Percentiles rank a stretch among this genome's conserved stretches.
Conservation (phyloP, 139 green algal genomes). For the Volvox africanus region DNA sequence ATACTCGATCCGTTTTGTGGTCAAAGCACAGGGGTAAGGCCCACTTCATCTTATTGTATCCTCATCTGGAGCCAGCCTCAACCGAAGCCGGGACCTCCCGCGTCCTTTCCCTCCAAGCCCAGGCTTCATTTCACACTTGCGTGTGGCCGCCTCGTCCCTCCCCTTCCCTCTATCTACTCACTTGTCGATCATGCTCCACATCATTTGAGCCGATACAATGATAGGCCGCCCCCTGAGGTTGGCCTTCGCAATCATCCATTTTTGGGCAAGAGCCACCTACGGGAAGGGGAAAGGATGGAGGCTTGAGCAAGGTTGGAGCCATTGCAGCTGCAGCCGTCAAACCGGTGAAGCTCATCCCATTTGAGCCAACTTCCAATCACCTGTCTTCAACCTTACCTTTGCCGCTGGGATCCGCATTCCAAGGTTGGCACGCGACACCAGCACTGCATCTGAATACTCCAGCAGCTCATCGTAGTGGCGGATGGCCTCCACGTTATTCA, state of each 20-base stretch:
- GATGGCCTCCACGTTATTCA: constrained; percentile 74
- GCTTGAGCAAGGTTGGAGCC: no score
- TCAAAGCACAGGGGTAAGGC: no score
- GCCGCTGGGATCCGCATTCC: constrained; percentile 68
- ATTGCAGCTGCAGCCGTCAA: no score
- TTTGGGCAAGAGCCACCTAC: constrained; percentile 68
- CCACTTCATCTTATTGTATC: no score
- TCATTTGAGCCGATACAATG: constrained; percentile 66
- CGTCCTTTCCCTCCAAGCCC: no score
- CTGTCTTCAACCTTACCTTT: constrained; percentile 46
- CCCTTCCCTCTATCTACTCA: neutral
- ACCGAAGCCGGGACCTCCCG: no score
- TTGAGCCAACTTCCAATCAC: neutral
- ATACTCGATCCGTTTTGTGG: no score
- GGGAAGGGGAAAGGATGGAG: neutral
- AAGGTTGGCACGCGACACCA: constrained; percentile 69
- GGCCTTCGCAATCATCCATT: constrained; percentile 69
- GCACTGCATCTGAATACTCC: constrained; percentile 64
- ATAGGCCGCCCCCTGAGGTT: constrained; percentile 58
- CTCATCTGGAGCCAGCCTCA: no score
- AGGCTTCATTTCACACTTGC: no score
- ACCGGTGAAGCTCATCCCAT: no score
- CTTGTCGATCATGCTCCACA: constrained; percentile 54
- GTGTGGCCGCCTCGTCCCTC: no score
- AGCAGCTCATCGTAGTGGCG: constrained; percentile 73